These are phyloP conservation scores for Triglochin maritima DNA, from an alignment of 106 monocot species.

Conservation along the genomic window DNA sequence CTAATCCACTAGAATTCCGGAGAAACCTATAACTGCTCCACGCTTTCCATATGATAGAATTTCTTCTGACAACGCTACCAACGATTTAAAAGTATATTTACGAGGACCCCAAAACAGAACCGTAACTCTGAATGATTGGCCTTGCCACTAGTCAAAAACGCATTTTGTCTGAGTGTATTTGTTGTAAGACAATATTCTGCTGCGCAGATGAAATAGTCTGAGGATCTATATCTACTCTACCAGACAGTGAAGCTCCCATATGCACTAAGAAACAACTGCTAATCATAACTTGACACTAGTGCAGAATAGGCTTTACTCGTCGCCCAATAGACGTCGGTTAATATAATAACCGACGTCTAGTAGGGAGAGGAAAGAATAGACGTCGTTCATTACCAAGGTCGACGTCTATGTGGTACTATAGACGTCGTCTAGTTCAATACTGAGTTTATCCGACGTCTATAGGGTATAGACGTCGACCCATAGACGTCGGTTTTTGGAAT, in stretches of 20 bases:
- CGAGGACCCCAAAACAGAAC: slow-evolving; percentile 28
- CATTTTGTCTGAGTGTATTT: slow-evolving; percentile 42
- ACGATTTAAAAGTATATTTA: slow-evolving; percentile 93
- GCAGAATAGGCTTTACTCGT: too few species aligned
- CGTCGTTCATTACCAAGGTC: too few species aligned
- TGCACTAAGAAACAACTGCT: slow-evolving; percentile 6
- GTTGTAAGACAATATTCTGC: slow-evolving; percentile 58
- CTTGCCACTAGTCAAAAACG: slow-evolving; percentile 35
- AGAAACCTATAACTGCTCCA: slow-evolving; percentile 58
- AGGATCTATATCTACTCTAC: slow-evolving; percentile 77
- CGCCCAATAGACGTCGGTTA: too few species aligned
- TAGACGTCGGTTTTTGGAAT: too few species aligned
- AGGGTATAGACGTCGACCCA: too few species aligned
- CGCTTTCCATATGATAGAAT: slow-evolving; percentile 65
- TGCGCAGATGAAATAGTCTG: slow-evolving; percentile 55
- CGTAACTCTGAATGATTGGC: neutral
- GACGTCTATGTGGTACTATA: too few species aligned
- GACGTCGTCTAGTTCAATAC: too few species aligned
- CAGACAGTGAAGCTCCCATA: slow-evolving; percentile 67
- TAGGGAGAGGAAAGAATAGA: too few species aligned
- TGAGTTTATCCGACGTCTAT: too few species aligned
- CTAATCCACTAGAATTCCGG: slow-evolving; percentile 75
- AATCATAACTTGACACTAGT: too few species aligned
- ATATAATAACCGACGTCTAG: too few species aligned
- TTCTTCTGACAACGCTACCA: slow-evolving; percentile 65